Evolutionary conservation across 768 basidiomycete genomes (phyloP).

Genomic region (Hirschioporus abietinus): DNA sequence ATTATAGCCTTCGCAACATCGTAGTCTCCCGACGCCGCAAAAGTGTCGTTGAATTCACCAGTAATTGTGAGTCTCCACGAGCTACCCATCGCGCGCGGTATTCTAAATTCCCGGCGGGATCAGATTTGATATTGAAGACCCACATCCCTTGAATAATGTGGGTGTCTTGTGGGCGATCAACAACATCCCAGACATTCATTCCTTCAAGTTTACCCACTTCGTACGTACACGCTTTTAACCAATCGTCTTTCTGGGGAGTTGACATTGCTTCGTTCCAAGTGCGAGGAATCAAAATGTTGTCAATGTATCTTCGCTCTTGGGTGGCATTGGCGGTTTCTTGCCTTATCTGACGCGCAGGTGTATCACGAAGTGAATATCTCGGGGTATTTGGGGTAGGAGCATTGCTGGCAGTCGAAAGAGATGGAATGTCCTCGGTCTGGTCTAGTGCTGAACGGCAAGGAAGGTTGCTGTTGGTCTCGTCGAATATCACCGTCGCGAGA

Average conservation of each 20-base stretch:
- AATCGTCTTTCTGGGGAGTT: constrained; percentile 3
- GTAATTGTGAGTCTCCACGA: constrained; percentile 23
- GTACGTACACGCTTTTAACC: constrained; percentile 1
- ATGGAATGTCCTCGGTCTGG: background rate
- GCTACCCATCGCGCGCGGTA: constrained; percentile 25
- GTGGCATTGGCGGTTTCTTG: background rate
- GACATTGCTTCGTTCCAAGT: constrained; percentile 7
- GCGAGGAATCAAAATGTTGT: background rate
- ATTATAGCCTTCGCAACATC: background rate
- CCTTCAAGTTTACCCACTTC: constrained; percentile 5
- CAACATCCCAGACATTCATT: constrained; percentile 19
- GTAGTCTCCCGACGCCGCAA: background rate
- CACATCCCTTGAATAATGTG: constrained; percentile 18
- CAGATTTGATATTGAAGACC: constrained; percentile 22
- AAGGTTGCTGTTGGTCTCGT: background rate
- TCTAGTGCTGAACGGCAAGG: background rate
- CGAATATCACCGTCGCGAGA: background rate
- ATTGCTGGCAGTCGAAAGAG: background rate
- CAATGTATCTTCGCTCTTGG: background rate
- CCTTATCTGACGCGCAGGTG: too few relatives aligned
- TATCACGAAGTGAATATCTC: background rate
- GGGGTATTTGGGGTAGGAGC: background rate
- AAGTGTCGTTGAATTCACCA: constrained; percentile 9
- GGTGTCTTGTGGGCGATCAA: constrained; percentile 14
- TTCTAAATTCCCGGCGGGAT: constrained; percentile 16